phyloP scores from a whole-genome alignment of 805 yeast genomes.

The Wilhelminamyces savonicus region DNA sequence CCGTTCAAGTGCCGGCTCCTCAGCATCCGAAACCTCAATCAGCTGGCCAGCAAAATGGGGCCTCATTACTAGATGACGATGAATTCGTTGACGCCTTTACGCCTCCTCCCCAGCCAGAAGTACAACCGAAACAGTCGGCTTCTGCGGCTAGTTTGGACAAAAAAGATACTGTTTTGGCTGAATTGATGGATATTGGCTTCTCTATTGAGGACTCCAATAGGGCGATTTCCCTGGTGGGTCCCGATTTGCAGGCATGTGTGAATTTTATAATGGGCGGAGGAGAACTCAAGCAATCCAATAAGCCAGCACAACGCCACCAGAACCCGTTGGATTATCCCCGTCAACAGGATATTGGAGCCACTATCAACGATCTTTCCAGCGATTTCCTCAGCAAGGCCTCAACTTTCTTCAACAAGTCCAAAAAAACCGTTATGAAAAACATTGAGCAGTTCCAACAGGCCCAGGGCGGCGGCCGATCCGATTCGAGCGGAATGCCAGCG shows the following conservation, averaged over 20 bases:
- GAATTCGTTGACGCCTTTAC: slow-evolving; percentile 31
- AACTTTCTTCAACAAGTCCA: slow-evolving; percentile 50
- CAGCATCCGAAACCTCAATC: background rate
- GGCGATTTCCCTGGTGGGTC: slow-evolving; percentile 56
- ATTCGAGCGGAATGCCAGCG: slow-evolving; percentile 41
- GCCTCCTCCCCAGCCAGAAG: background rate
- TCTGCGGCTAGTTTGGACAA: slow-evolving; percentile 2
- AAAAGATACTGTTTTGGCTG: slow-evolving; percentile 54
- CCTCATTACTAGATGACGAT: slow-evolving; percentile 33
- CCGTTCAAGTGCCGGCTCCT: too few relatives aligned
- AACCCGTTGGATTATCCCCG: slow-evolving; percentile 3
- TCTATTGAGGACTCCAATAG: slow-evolving; percentile 49
- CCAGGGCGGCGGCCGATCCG: slow-evolving; percentile 7
- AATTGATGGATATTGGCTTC: slow-evolving; percentile 77
- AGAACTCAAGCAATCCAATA: background rate
- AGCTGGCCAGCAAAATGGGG: background rate
- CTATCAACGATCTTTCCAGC: slow-evolving; percentile 47
- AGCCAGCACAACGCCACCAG: background rate
- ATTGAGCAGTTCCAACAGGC: slow-evolving; percentile 47
- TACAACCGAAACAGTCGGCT: background rate
- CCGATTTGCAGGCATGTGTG: slow-evolving; percentile 60
- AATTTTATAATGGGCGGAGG: slow-evolving; percentile 48
- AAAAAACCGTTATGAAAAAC: slow-evolving; percentile 55
- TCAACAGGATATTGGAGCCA: slow-evolving; percentile 18
- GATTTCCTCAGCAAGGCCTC: slow-evolving; percentile 58